A percentile compares a stretch with the other conserved stretches of the same genome.
These are phyloP conservation scores for Cystobasidium tubakii DNA, from an alignment of 768 basidiomycete species.

Conservation along the genomic window DNA sequence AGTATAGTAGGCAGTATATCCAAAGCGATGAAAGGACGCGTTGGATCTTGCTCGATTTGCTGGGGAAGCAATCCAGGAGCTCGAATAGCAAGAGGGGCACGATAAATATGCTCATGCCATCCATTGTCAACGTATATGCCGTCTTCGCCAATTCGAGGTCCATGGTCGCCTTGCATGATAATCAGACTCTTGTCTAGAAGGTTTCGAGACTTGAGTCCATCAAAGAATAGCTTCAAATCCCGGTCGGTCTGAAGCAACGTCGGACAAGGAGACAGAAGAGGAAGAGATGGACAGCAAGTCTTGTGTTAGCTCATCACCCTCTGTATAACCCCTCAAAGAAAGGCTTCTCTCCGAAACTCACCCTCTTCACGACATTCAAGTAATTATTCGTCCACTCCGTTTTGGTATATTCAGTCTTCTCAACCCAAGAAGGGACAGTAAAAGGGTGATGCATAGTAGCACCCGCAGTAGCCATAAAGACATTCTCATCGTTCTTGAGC, in stretches of 20 bases:
- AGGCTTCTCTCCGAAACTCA: too few species aligned
- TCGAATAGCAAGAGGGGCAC: not conserved
- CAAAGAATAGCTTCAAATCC: slow-evolving; percentile 13
- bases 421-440: not conserved
- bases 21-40: not conserved
- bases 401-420: slow-evolving; percentile 1
- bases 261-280: not conserved
- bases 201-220: not conserved
- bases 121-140: not conserved
- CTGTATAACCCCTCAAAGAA: too few species aligned
- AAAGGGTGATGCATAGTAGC: slow-evolving; percentile 27
- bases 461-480: slow-evolving; percentile 12
- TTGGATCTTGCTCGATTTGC: not conserved
- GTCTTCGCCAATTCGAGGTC: slow-evolving; percentile 10
- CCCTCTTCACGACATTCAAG: slow-evolving; percentile 6
- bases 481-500: not conserved
- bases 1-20: slow-evolving; percentile 18
- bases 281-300: slow-evolving; percentile 7
- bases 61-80: not conserved
- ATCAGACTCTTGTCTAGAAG: slow-evolving; percentile 19
- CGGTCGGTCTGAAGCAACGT: slow-evolving; percentile 1
- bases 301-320: too few species aligned
- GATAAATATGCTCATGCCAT: not conserved
- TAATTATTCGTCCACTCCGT: slow-evolving; percentile 6
- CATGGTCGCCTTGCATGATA: slow-evolving; percentile 25